Evolutionary conservation across 1,284 basidiomycete genomes (phyloP), one percentile per base, ranked within the genome.

Genomic region (Trametes pubescens): DNA sequence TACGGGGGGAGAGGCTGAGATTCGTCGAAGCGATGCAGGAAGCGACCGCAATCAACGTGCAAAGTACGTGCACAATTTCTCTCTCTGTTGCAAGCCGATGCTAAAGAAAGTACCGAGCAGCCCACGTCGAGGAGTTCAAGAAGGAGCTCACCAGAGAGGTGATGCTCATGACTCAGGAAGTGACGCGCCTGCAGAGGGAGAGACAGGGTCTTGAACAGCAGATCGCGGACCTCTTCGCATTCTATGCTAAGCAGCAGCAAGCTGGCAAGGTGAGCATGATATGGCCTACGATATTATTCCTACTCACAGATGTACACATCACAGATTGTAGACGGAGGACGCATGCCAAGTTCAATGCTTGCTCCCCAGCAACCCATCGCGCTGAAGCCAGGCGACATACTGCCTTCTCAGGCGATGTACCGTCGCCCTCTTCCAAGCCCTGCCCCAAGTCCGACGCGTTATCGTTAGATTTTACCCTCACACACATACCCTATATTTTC

Each of bases 1-100:
- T 95, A 61, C 87, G 89, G 57, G 93, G 93, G 7, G 93, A 95
- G 77, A 81, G 93, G 48, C 77, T 95, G 59, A 82, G 91, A 5
- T 95, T 96, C 72, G 90, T 95, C 11, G 94, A 96, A 70, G 92
- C 93, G 18, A 96, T 95, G 93, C 92, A 92, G 73, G 89, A 94
- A 69, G 94, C 93, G 1, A 95, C 94, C 0, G 86, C 87, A 1
- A 91, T 95, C 72, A 94, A 95, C 68, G 87, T 95, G 8, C 87
- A 92, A 73, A 80, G 92, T 92, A 75, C 77, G 84, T 74, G 13
- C 4, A 38, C 13, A 37, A 1, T 6, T 21, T 14, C 29, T 34
- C 44, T 46, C n/a, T 35, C 29, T 29, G 16, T 38, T 32, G n/a
- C 21, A n/a, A 14, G 43, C 38, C 22, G 29, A 52, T 51, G 26